These are phyloP conservation scores for Chaetomiaceae sp. DNA, from an alignment of 2,329 filamentous ascomycete genomes.

Conservation along the genomic window DNA sequence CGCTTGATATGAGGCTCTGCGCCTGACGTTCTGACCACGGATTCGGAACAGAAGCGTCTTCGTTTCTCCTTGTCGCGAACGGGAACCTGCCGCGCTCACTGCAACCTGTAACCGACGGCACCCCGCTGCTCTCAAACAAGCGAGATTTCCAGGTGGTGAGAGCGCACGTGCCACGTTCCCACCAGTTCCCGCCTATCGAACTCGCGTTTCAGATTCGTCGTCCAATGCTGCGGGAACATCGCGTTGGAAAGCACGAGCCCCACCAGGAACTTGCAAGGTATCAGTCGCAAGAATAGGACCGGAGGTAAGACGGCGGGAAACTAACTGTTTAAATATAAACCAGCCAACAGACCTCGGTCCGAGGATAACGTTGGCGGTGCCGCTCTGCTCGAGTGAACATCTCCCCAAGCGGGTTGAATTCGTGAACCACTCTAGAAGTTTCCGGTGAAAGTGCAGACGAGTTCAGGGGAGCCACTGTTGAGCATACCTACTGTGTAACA, in stretches of 20 bases:
- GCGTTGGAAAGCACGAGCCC: constrained; percentile 2
- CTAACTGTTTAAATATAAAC: constrained; percentile 11
- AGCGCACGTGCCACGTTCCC: constrained; percentile 8
- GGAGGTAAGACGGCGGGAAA: constrained; percentile 11
- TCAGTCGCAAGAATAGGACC: not conserved
- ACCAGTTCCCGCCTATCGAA: not conserved
- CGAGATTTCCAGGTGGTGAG: constrained; percentile 8
- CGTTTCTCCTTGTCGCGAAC: not conserved
- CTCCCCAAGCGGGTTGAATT: not conserved
- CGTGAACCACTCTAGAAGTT: too few relatives aligned
- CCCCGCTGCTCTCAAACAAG: constrained; percentile 4
- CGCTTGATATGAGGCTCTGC: constrained; percentile 12
- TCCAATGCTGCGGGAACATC: constrained; percentile 9
- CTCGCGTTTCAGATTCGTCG: constrained; percentile 15
- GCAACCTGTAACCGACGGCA: not conserved
- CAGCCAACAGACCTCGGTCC: constrained; percentile 6
- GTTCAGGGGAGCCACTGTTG: too few relatives aligned
- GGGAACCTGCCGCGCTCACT: not conserved
- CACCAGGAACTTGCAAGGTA: not conserved
- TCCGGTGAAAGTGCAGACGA: too few relatives aligned
- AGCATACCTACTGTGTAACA: too few relatives aligned
- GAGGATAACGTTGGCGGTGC: not conserved
- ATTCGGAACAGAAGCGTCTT: not conserved
- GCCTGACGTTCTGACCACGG: not conserved
- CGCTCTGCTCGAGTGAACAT: not conserved